phyloP scores from a whole-genome alignment of 2,329 filamentous ascomycete genomes.

The Aspergillus sp. region DNA sequence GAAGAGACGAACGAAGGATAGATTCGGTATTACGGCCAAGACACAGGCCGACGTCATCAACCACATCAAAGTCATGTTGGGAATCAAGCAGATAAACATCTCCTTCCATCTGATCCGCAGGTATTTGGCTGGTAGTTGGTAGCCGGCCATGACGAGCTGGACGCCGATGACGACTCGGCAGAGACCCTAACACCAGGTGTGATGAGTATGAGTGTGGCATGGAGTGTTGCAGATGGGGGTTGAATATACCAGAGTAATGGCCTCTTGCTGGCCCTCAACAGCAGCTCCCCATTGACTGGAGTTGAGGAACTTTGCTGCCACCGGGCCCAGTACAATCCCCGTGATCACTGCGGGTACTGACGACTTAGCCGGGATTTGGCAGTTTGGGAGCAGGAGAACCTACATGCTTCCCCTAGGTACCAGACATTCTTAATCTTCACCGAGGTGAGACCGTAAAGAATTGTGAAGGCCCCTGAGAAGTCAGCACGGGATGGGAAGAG shows the following conservation, averaged over 20 bases:
- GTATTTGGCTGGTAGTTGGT: conserved; percentile 52
- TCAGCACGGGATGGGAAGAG: conserved; percentile 3
- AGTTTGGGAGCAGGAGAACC: conserved; percentile 2
- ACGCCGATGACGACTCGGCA: conserved; percentile 54
- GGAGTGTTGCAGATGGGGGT: not conserved
- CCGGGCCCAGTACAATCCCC: conserved; percentile 34
- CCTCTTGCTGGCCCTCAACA: not conserved
- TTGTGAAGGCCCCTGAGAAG: conserved; percentile 22
- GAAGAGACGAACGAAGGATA: conserved; percentile 36
- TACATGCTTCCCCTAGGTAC: conserved; percentile 34
- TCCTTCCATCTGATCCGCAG: conserved; percentile 42
- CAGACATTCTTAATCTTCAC: conserved; percentile 29
- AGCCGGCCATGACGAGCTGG: conserved; percentile 55
- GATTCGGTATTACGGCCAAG: conserved; percentile 45
- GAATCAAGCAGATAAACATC: conserved; percentile 47
- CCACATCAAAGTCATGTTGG: conserved; percentile 56
- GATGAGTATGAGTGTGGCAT: conserved; percentile 3
- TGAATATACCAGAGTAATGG: not conserved
- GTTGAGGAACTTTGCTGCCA: not conserved
- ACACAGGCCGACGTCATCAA: conserved; percentile 49
- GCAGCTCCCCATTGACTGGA: not conserved
- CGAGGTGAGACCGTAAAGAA: conserved; percentile 26
- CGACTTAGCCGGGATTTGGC: conserved; percentile 2
- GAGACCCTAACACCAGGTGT: conserved; percentile 29
- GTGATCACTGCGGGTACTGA: conserved; percentile 47